Conservation (phyloP, 495 filamentous ascomycete species). For the Lasiosphaeria miniovina region DNA sequence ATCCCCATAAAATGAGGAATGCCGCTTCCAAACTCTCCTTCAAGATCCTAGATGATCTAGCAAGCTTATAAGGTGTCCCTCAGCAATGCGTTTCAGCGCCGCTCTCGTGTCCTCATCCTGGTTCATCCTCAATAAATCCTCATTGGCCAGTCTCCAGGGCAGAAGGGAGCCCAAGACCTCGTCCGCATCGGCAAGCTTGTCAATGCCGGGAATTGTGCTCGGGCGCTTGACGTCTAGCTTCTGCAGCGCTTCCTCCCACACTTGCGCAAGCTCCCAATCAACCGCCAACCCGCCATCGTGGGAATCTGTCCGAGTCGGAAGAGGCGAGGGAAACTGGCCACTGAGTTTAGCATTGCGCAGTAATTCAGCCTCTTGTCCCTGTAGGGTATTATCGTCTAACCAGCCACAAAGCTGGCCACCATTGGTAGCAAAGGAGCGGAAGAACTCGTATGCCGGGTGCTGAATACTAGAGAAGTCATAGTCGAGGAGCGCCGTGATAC, state of each 20-base stretch:
- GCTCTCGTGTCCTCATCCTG: constrained; percentile 22
- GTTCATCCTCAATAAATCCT: constrained; percentile 29
- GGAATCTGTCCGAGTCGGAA: constrained; percentile 14
- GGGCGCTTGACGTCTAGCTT: constrained; percentile 27
- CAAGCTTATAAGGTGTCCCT: constrained; percentile 16
- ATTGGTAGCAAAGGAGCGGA: constrained; percentile 26
- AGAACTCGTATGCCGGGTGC: constrained; percentile 32
- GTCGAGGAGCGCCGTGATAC: constrained; percentile 29
- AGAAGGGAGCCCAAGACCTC: constrained; percentile 23
- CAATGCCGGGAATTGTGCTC: constrained; percentile 32
- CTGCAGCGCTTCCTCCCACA: constrained; percentile 31
- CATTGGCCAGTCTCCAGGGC: constrained; percentile 28
- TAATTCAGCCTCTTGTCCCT: constrained; percentile 18
- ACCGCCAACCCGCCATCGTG: constrained; percentile 19
- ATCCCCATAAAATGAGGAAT: too few relatives aligned
- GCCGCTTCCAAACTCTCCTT: too few relatives aligned
- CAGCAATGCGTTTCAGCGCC: constrained; percentile 13
- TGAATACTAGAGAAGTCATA: constrained; percentile 28
- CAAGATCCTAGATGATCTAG: constrained; percentile 17
- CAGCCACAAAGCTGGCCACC: constrained; percentile 27
- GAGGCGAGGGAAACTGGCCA: constrained; percentile 27
- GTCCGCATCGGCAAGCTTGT: constrained; percentile 31
- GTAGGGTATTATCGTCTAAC: constrained; percentile 15
- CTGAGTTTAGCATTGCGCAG: constrained; percentile 29
- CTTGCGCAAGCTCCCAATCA: constrained; percentile 31